Conservation (phyloP, 1,284 basidiomycete species). For the Sparassis latifolia region DNA sequence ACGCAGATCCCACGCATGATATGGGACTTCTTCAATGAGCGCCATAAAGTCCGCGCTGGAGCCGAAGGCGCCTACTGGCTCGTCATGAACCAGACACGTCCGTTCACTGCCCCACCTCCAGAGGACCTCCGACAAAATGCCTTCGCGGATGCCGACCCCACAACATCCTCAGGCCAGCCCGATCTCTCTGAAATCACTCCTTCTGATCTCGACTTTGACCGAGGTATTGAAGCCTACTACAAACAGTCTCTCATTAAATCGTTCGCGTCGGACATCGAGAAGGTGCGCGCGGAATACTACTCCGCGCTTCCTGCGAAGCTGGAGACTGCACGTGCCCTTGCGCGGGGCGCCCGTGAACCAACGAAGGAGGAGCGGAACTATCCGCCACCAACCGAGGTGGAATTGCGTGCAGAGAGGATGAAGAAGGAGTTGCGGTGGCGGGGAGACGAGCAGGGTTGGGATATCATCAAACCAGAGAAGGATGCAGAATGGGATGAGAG, state of each 20-base stretch:
- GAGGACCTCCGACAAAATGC: conserved; percentile 7
- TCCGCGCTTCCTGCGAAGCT: conserved; percentile 63
- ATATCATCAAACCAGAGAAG: conserved; percentile 60
- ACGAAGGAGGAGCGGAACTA: conserved; percentile 80
- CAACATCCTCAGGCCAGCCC: conserved; percentile 17
- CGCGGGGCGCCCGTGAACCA: conserved; percentile 72
- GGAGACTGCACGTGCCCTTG: conserved; percentile 71
- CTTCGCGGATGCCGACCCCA: conserved; percentile 11
- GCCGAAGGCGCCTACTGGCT: conserved; percentile 80
- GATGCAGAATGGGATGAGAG: conserved; percentile 73
- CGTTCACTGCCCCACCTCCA: conserved; percentile 43
- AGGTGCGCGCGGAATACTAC: conserved; percentile 77
- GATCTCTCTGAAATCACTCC: conserved; percentile 19
- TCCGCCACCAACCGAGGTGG: conserved; percentile 83
- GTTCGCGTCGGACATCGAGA: conserved; percentile 57
- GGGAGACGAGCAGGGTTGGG: conserved; percentile 70
- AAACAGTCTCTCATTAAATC: conserved; percentile 55
- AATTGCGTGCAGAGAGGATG: conserved; percentile 76
- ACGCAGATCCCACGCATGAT: conserved; percentile 86
- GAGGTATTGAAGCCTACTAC: conserved; percentile 63
- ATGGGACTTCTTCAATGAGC: conserved; percentile 88
- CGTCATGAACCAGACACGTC: conserved; percentile 60
- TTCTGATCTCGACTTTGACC: conserved; percentile 73
- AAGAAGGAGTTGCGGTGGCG: conserved; percentile 87
- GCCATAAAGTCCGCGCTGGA: conserved; percentile 72